These are phyloP conservation scores for Alternaria burnsii DNA, from an alignment of 2,329 filamentous ascomycete species.

Conservation along the genomic window DNA sequence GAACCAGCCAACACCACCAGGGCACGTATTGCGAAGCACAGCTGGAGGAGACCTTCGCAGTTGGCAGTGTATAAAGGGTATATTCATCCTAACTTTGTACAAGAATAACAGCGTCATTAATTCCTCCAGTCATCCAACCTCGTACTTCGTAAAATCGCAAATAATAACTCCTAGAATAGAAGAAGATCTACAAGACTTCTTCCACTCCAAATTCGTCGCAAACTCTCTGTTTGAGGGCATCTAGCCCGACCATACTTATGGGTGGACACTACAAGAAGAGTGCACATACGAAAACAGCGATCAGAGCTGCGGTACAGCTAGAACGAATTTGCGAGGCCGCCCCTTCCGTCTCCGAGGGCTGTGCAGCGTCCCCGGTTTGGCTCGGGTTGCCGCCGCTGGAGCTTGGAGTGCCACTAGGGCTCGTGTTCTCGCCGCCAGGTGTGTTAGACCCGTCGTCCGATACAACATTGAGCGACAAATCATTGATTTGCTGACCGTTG, in stretches of 20 bases:
- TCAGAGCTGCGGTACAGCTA: slow-evolving; percentile 6
- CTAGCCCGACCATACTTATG: not conserved
- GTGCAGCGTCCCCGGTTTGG: slow-evolving; percentile 20
- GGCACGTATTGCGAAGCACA: not conserved
- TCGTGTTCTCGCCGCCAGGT: slow-evolving; percentile 56
- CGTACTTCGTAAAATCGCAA: not conserved
- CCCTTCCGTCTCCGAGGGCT: slow-evolving; percentile 29
- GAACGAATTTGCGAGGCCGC: slow-evolving; percentile 10
- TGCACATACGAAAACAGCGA: slow-evolving; percentile 7
- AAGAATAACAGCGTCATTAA: slow-evolving; percentile 9
- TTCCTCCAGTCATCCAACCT: not conserved
- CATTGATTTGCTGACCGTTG: slow-evolving; percentile 66
- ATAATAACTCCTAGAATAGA: not conserved
- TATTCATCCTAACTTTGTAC: slow-evolving; percentile 28
- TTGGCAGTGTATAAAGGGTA: slow-evolving; percentile 14
- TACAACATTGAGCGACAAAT: slow-evolving; percentile 67
- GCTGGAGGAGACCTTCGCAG: not conserved
- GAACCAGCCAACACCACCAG: not conserved
- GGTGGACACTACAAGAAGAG: slow-evolving; percentile 3
- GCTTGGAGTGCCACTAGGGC: slow-evolving; percentile 14
- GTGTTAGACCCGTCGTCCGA: slow-evolving; percentile 63
- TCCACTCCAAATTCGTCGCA: not conserved
- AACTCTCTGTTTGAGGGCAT: not conserved
- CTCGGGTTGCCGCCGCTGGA: slow-evolving; percentile 4
- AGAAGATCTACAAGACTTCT: not conserved